These are phyloP conservation scores for Begonia fuchsioides DNA, from an alignment of 306 rosid species.

Conservation along the genomic window DNA sequence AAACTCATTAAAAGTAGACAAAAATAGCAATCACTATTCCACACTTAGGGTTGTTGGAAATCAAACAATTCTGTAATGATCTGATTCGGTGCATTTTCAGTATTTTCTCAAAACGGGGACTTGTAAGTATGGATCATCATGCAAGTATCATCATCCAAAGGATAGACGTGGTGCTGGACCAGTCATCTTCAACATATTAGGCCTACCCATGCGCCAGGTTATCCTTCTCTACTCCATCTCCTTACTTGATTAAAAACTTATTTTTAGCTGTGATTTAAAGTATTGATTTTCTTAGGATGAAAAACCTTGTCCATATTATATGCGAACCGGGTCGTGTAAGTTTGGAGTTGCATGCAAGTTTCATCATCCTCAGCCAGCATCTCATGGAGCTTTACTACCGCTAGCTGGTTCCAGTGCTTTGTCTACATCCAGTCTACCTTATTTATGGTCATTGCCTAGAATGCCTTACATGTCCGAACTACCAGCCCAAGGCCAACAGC, in stretches of 20 bases:
- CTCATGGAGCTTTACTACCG: constrained; percentile 33
- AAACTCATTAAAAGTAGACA: not conserved
- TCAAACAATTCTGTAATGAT: constrained; percentile 6
- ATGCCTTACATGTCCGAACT: constrained; percentile 46
- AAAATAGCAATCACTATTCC: not conserved
- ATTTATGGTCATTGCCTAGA: constrained; percentile 57
- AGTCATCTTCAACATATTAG: constrained; percentile 54
- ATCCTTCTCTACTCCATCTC: not conserved
- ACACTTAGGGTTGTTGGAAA: not conserved
- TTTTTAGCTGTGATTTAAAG: not conserved
- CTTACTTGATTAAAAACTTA: not conserved
- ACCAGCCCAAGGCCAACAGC: constrained; percentile 31
- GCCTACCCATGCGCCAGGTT: constrained; percentile 93
- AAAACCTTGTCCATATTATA: constrained; percentile 70
- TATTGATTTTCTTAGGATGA: constrained; percentile 52
- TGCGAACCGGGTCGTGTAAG: constrained; percentile 79
- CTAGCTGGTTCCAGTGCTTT: constrained; percentile 36
- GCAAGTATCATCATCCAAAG: constrained; percentile 93
- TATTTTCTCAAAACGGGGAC: constrained; percentile 96
- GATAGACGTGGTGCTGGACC: constrained; percentile 96
- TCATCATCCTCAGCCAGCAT: constrained; percentile 67
- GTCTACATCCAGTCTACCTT: constrained; percentile 50
- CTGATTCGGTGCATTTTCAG: constrained; percentile 30
- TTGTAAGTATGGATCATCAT: constrained; percentile 88
- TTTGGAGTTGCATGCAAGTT: constrained; percentile 96